Percentiles rank a stretch among this genome's conserved stretches.
These are phyloP conservation scores for Fagus sylvatica DNA, from an alignment of 306 rosid genomes.

Conservation along the genomic window DNA sequence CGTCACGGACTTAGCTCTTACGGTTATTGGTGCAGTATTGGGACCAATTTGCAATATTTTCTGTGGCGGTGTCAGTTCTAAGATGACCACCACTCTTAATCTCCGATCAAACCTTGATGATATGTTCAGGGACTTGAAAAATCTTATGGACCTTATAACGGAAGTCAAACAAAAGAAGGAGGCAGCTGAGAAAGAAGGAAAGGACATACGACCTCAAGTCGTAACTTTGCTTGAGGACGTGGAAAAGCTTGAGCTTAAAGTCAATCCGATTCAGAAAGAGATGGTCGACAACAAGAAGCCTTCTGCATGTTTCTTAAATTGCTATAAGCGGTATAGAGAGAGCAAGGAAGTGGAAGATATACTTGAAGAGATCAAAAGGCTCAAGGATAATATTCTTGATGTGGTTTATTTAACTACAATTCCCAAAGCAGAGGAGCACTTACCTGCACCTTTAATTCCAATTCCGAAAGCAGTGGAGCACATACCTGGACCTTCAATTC, in stretches of 20 bases:
- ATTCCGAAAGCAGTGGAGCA: not conserved
- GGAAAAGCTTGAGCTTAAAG: not conserved
- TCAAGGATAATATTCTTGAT: too few relatives aligned
- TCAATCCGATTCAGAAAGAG: not conserved
- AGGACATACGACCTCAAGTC: not conserved
- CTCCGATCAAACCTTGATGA: not conserved
- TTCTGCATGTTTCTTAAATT: too few relatives aligned
- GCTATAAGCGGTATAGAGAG: not conserved
- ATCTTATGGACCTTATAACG: not conserved
- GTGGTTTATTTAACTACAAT: too few relatives aligned
- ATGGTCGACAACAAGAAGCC: not conserved
- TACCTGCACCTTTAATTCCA: not conserved
- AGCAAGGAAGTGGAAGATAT: not conserved
- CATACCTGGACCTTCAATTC: not conserved
- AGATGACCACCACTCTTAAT: too few relatives aligned
- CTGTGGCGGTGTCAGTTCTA: too few relatives aligned
- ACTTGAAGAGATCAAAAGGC: not conserved
- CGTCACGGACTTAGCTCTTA: too few relatives aligned
- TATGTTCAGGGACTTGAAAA: conserved; percentile 4
- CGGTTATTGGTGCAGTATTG: too few relatives aligned
- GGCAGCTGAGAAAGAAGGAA: not conserved
- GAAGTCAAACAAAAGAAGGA: not conserved
- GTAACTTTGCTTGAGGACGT: not conserved
- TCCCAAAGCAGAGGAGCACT: not conserved
- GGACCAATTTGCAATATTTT: too few relatives aligned